Evolutionary conservation across 208 protist species (phyloP), one percentile per base, ranked within the genome.

Genomic region (Strigomonas culicis): DNA sequence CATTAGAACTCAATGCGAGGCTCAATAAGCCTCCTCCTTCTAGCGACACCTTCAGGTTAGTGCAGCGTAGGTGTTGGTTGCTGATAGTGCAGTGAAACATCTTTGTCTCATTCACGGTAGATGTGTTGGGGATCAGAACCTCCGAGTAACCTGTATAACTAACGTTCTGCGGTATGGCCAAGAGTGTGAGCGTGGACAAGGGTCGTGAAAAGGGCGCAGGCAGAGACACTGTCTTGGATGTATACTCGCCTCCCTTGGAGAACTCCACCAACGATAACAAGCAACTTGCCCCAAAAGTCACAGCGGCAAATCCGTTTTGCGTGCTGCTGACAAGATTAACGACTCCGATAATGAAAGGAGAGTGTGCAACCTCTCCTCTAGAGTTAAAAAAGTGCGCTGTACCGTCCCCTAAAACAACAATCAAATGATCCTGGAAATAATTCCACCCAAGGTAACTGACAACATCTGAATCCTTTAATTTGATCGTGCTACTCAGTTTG

Each of bases 381-480:
- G 80, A 79, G 65, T 87, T 76, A 51, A 77, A 93, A 75, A 93
- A 75, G 39, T 74, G 75, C 17, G 82, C 71, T 1, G 67, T 53
- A 0, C 75, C 74, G 27, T 75, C 76, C 47, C 78, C 76, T 22
- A 87, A 65, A 1, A 87, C 68, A 51, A 94, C 66, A 57, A 91
- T 72, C 30, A 94, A 62, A 62, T 94, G 70, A 76, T 88, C 80
- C n/a, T 70, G 62, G 21, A 32, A 51, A 15, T 74, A 41, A 68
- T 88, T 84, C 84, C 84, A 94, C 56, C 77, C 85, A 70, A 91
- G 76, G 47, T 79, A 91, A 15, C 82, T 34, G 19, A 90, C 80
- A 31, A 60, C 73, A 51, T 88, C 68, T 2, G 77, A 75, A 8
- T 74, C 73, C 52, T 70, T 61, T 4, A 73, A 70, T 31, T 13